Base-by-base conservation (phyloP, 2,329 filamentous ascomycete species). In the Amphichorda felina region DNA sequence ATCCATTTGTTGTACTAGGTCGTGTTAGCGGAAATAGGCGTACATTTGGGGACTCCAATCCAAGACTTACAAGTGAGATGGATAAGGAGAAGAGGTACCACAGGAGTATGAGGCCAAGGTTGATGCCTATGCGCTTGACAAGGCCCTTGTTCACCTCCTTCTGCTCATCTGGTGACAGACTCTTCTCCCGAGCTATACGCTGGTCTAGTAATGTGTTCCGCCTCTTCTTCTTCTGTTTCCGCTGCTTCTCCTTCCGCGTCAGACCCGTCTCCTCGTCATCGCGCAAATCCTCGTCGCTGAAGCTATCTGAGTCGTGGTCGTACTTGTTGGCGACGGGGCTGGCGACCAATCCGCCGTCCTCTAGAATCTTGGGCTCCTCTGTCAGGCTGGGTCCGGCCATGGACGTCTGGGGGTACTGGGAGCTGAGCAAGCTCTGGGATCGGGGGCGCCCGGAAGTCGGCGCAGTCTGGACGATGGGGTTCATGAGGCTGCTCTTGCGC, bases 1-100 rank as follows among this genome's bases (percentile, higher is more conserved):
- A 98, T 96, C 91, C 91, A 96, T 64, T 95, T 96, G 71, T 98
- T 98, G 68, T 96, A 98, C 81, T 91, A 22, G 16, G 4, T 15
- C 14, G 16, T 11, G 29, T 30, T 15, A 30, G 27, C 10, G n/a
- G n/a, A n/a, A n/a, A n/a, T n/a, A n/a, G n/a, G n/a, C n/a, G n/a
- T n/a, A n/a, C n/a, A n/a, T n/a, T n/a, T n/a, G n/a, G n/a, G n/a
- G n/a, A n/a, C n/a, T n/a, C n/a, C n/a, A n/a, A n/a, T n/a, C n/a
- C n/a, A n/a, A n/a, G 16, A 66, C 81, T 64, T 70, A 89, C 83
- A 48, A 95, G 71, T 41, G 87, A 94, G 54, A 94, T 94, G 34
- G 84, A 86, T 44, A 96, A 72, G 14, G 88, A 95, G 59, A 96
- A 96, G 27, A 87, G 63, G 43, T 76, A 91, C 89, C 91, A 98